Percentiles rank a stretch among this genome's conserved stretches.
These are phyloP conservation scores for Beta corolliflora DNA, from an alignment of 179 eudicot species.

Conservation along the genomic window DNA sequence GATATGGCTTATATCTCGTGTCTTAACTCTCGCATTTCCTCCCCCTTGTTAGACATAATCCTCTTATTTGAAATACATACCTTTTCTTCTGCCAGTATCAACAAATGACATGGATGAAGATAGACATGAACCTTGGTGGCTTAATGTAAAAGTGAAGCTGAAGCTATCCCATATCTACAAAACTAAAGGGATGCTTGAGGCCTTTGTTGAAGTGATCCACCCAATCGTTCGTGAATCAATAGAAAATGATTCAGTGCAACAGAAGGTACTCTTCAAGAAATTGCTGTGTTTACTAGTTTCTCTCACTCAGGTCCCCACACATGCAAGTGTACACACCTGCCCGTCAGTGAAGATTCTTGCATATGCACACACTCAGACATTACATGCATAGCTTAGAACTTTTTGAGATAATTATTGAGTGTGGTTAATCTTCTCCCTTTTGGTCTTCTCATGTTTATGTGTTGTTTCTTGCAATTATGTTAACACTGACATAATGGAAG, in stretches of 20 bases:
- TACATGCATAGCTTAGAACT: too few relatives aligned
- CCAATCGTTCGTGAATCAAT: slow-evolving; percentile 67
- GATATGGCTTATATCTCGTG: not conserved
- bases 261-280: slow-evolving; percentile 49
- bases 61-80: not conserved
- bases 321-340: too few relatives aligned
- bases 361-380: too few relatives aligned
- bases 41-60: too few relatives aligned
- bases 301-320: not conserved
- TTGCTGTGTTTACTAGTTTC: not conserved
- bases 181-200: slow-evolving; percentile 58
- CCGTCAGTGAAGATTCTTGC: too few relatives aligned
- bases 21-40: too few relatives aligned
- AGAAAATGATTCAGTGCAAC: slow-evolving; percentile 48
- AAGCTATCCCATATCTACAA: slow-evolving; percentile 64
- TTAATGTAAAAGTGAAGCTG: slow-evolving; percentile 63
- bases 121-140: slow-evolving; percentile 64
- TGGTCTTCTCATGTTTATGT: too few relatives aligned
- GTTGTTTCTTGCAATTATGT: too few relatives aligned
- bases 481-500: too few relatives aligned
- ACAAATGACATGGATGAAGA: slow-evolving; percentile 33
- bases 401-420: too few relatives aligned
- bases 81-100: slow-evolving; percentile 34
- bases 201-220: slow-evolving; percentile 58
- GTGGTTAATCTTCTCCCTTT: too few relatives aligned